Conservation (phyloP, 768 basidiomycete genomes). For the Kondoa malvinella region DNA sequence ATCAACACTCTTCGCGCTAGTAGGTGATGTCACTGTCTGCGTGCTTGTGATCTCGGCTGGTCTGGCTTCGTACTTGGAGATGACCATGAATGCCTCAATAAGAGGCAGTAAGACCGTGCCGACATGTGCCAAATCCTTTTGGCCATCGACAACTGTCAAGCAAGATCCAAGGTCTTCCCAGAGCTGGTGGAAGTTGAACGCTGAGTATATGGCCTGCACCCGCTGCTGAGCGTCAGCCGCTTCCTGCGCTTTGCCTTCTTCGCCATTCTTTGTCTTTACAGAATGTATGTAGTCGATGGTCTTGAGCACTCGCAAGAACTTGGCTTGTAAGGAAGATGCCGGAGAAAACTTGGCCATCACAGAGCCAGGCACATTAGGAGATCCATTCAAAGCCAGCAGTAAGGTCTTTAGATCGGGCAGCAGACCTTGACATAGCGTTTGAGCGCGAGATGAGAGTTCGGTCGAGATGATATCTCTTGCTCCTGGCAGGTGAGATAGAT, state of each 20-base stretch:
- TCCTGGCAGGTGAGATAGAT: conserved; percentile 72
- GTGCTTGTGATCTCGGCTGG: conserved; percentile 35
- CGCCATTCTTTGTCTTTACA: background rate
- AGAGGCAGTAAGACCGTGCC: conserved; percentile 82
- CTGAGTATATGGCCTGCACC: conserved; percentile 72
- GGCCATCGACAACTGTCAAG: conserved; percentile 61
- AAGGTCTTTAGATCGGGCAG: conserved; percentile 63
- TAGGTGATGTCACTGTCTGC: background rate
- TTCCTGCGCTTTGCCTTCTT: background rate
- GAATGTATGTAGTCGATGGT: conserved; percentile 84
- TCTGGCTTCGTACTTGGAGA: conserved; percentile 61
- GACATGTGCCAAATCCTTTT: conserved; percentile 63
- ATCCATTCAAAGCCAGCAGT: conserved; percentile 38
- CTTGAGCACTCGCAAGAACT: conserved; percentile 82
- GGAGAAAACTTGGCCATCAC: conserved; percentile 81
- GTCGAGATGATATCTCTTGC: conserved; percentile 74
- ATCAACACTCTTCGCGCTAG: background rate
- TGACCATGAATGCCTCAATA: conserved; percentile 94
- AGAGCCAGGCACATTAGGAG: conserved; percentile 27
- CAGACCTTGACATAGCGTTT: conserved; percentile 65
- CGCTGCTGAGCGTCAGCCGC: conserved; percentile 24
- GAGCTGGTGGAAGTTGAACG: conserved; percentile 71
- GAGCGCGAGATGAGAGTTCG: conserved; percentile 69
- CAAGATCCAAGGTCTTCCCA: conserved; percentile 87
- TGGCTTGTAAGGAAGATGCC: conserved; percentile 88